phyloP scores from a whole-genome alignment of 2,329 filamentous ascomycete species.

The Zalaria sp. region DNA sequence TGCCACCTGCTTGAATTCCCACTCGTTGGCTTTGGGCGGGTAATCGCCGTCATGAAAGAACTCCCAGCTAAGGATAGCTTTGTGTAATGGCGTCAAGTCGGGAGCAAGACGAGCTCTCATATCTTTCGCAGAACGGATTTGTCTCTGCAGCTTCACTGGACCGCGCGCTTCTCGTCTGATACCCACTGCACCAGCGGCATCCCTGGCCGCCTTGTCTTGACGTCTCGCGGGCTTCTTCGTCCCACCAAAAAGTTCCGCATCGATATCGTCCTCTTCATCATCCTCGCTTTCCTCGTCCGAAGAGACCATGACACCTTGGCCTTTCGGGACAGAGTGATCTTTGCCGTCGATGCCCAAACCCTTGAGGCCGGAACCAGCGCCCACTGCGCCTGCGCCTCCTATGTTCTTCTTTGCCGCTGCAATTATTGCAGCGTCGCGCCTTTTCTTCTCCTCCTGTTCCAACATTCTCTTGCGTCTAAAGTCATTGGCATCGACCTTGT shows the following conservation, averaged over 20 bases:
- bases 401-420: conserved; percentile 48
- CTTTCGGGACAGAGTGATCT: conserved; percentile 53
- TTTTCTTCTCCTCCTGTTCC: conserved; percentile 61
- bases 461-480: conserved; percentile 63
- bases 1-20: conserved; percentile 61
- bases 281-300: conserved; percentile 48
- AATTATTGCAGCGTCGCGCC: conserved; percentile 56
- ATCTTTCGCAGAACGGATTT: conserved; percentile 74
- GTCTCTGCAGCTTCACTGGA: conserved; percentile 72
- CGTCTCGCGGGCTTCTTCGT: conserved; percentile 25
- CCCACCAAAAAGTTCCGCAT: conserved; percentile 53
- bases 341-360: conserved; percentile 63
- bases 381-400: conserved; percentile 34
- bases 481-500: conserved; percentile 29
- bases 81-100: conserved; percentile 72
- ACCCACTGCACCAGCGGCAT: conserved; percentile 15
- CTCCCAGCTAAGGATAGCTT: conserved; percentile 82
- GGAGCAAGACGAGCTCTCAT: conserved; percentile 87
- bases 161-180: conserved; percentile 37
- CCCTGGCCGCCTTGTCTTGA: conserved; percentile 19
- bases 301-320: conserved; percentile 82
- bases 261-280: conserved; percentile 34
- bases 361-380: conserved; percentile 65
- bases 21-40: conserved; percentile 57
- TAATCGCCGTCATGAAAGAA: conserved; percentile 83